These are phyloP conservation scores for Huntiella omanensis DNA, from an alignment of 2,329 filamentous ascomycete species.

Conservation along the genomic window DNA sequence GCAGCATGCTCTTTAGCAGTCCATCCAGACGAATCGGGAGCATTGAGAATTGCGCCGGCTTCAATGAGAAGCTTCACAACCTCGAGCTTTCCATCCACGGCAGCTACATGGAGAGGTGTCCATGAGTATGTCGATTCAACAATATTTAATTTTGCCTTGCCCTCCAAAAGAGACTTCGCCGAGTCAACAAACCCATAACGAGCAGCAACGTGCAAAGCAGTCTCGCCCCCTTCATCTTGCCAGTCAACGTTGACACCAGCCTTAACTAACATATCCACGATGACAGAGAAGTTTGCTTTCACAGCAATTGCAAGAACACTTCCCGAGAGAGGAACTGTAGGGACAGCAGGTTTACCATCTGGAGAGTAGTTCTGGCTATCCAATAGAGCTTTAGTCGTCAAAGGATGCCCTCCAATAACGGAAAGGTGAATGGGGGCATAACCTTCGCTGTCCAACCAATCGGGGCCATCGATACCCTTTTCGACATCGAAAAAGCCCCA, in stretches of 20 bases:
- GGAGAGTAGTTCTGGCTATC: conserved; percentile 64
- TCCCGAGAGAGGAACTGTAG: conserved; percentile 57
- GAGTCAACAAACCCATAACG: conserved; percentile 73
- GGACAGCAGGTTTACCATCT: conserved; percentile 41
- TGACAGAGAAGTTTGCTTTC: conserved; percentile 67
- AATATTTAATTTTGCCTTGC: conserved; percentile 58
- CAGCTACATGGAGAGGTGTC: conserved; percentile 88
- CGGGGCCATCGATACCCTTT: conserved; percentile 66
- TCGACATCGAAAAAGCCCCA: conserved; percentile 77
- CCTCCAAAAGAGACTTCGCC: conserved; percentile 54
- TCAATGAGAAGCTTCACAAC: conserved; percentile 62
- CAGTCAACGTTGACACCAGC: conserved; percentile 88
- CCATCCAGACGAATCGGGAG: conserved; percentile 76
- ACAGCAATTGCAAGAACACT: conserved; percentile 76
- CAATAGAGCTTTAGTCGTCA: conserved; percentile 67
- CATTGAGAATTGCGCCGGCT: conserved; percentile 57
- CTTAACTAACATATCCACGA: conserved; percentile 73
- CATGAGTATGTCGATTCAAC: conserved; percentile 73
- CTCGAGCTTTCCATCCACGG: conserved; percentile 65
- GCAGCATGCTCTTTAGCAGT: conserved; percentile 85
- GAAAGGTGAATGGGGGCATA: conserved; percentile 81
- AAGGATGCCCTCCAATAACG: conserved; percentile 74
- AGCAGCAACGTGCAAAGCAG: conserved; percentile 78
- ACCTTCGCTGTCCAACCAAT: conserved; percentile 87
- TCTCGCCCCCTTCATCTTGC: conserved; percentile 77